Evolutionary conservation across 2,329 filamentous ascomycete species (phyloP), one percentile per base, ranked within the genome.

Genomic region (Ophiobolus disseminans): DNA sequence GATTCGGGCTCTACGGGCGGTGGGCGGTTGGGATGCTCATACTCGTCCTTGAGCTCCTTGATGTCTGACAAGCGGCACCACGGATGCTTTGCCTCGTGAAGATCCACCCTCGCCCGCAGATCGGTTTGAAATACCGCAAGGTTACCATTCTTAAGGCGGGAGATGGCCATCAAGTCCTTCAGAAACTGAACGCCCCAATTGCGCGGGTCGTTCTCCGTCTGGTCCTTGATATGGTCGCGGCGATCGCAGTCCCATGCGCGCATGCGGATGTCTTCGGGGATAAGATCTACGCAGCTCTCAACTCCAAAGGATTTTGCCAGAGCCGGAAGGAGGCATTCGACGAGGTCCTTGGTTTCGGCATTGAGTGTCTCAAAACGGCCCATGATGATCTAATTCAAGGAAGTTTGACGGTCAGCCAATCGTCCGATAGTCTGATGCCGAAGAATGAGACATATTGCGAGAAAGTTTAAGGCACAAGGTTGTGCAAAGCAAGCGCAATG

Each of bases 171-270:
- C 14, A 70, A 54, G 16, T 68, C 63, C 40, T 68, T 69, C 40
- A 72, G 62, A n/a, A 72, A 70, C 43, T 70, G 67, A 11, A 71
- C 66, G 13, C 68, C 69, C 69, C 69, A 71, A 45, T 72, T 69
- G 30, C 69, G 67, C 4, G 66, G 60, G 34, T 72, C 67, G 22
- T 70, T 62, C 48, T 72, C 69, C 0, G 67, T 60, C 48, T 70
- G 23, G 40, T 62, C 53, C 37, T 62, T 65, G 57, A 70, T 69
- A 45, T 71, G 67, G 14, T 71, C 67, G 16, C 66, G 63, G 11
- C 66, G 57, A 20, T 70, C 67, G 25, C 65, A 67, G 50, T 72
- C 69, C 66, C 68, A 72, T 7, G 52, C 49, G n/a, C 69, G 67
- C 68, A 72, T 71, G 35, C 68, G 66, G 25, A 72, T 71, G n/a